Base-by-base conservation (phyloP, 148 eudicot genomes). In the Nyssa sinensis region DNA sequence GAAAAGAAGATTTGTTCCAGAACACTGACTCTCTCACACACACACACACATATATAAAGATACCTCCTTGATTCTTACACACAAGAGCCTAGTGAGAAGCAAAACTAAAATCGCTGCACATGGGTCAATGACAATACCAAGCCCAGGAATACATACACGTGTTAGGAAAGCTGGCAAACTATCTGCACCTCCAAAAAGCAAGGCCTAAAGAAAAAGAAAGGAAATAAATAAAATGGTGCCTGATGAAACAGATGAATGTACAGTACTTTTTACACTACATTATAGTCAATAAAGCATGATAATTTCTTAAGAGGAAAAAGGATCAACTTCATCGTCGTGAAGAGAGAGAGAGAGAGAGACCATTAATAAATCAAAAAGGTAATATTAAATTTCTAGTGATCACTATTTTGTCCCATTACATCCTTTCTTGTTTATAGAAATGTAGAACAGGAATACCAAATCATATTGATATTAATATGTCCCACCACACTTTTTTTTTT, bases 41-140 rank as follows among this genome's bases (percentile, higher is more conserved):
- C n/a, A n/a, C n/a, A n/a, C n/a, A n/a, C n/a, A n/a, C n/a, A n/a
- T n/a, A n/a, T 55, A 71, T 33, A 60, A 8, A 58, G 37, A 21
- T 80, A 95, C 98, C 98, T 95, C 98, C 80, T 95, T 95, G 84
- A 95, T 95, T 69, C 98, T 97, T n/a, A 90, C 83, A 78, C 97
- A 92, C 67, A 95, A 81, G 49, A 95, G 96, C 59, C 82, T 85
- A 19, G 98, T 90, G 78, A 89, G 94, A 79, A 90, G 67, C 44
- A 89, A 72, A 72, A 90, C 89, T 31, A 95, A 80, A 53, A 92
- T 62, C 60, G 94, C 94, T 30, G 98, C 98, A 86, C 98, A 95
- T 53, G 98, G 98, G 59, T 95, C 98, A 60, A 95, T 88, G 64
- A 82, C 80, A 63, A 95, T 69, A 72, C 76, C 89, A 82, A 95